phyloP scores from a whole-genome alignment of 2,329 filamentous ascomycete species.

The Pestalotiopsis fici region DNA sequence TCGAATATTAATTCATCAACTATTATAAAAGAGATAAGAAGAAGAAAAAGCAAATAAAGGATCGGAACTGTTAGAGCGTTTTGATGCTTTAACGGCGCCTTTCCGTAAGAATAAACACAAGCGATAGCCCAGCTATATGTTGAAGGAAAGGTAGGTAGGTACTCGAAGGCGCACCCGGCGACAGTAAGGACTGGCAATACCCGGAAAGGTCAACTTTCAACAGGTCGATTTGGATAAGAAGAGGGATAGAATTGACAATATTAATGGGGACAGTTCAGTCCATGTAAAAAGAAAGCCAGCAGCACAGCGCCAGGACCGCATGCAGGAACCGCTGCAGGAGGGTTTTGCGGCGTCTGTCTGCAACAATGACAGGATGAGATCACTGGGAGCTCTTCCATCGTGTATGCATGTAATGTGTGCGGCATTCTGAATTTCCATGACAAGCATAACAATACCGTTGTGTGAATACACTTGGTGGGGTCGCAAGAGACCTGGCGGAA shows the following conservation, averaged over 20 bases:
- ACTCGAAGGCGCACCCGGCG: neutral
- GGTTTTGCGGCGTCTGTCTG: neutral
- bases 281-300: neutral
- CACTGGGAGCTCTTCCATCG: neutral
- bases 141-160: neutral
- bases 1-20: neutral
- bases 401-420: neutral
- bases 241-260: neutral
- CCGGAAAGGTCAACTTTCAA: conserved; percentile 31
- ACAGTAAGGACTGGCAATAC: conserved; percentile 23
- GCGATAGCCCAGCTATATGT: neutral
- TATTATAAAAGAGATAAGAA: neutral
- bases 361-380: neutral
- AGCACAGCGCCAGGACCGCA: neutral
- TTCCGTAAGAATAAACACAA: neutral
- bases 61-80: neutral
- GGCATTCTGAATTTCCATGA: neutral
- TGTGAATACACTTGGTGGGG: neutral
- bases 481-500: neutral
- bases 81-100: neutral
- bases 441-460: neutral
- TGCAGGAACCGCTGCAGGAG: neutral
- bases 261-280: neutral
- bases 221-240: conserved; percentile 18
- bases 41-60: neutral